Evolutionary conservation across 768 basidiomycete genomes (phyloP), one percentile per base, ranked within the genome.

Genomic region (Leccinum longicurvipes): DNA sequence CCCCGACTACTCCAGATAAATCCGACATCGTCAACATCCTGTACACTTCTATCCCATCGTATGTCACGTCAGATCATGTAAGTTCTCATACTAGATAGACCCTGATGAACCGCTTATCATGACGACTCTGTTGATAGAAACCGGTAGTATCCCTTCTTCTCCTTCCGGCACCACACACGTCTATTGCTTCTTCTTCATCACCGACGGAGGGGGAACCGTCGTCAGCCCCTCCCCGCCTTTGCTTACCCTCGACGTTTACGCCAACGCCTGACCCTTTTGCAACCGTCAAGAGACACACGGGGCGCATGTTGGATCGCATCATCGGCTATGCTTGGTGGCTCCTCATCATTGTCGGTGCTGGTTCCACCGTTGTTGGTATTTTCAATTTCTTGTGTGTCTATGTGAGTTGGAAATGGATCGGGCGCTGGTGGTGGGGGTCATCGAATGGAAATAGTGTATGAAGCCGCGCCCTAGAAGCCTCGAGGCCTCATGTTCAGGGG

Each of bases 41-140:
- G 48, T 95, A 95, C 67, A 89, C 89, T 2, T 83, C 85, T 34
- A 79, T 93, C 59, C 89, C 88, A 14, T 85, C 87, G 0, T 91
- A 94, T 70, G 89, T 87, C 14, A 84, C 88, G 4, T 95, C 93
- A 11, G 96, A 98, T 71, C 96, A 98, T 73, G 89, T 89, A 72
- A 41, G 86, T n/a, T 19, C 15, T 11, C 9, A 25, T n/a, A 15
- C 15, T 23, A 44, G 11, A 14, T 9, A 23, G 23, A 12, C 9
- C 24, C 8, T 14, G 24, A 25, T 27, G 25, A 17, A 24, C 19
- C 17, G 1, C 27, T 58, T 34, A 61, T 48, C 47, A 25, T n/a
- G 34, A 21, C 24, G 48, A 11, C 48, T 48, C 44, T 51, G 6
- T 46, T 23, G 51, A 12, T 60, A 91, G 89, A 97, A 97, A 86